phyloP scores from a whole-genome alignment of 768 basidiomycete genomes.

The Tulasnella sp. region DNA sequence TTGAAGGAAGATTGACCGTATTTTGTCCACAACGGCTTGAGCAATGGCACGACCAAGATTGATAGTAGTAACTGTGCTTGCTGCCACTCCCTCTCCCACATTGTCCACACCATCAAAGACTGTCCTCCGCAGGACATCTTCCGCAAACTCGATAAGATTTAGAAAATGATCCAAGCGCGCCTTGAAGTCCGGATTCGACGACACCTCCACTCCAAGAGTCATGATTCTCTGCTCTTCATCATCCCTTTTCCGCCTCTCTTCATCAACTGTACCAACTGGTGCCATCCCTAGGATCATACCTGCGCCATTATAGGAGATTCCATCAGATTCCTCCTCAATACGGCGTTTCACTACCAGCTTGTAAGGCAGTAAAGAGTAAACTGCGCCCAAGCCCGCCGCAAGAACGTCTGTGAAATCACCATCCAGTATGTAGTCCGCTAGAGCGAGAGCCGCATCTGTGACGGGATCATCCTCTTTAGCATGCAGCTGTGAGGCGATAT shows the following conservation, averaged over 20 bases:
- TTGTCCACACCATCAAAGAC: background rate
- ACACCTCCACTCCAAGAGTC: constrained; percentile 66
- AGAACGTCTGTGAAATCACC: constrained; percentile 99
- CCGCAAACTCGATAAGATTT: constrained; percentile 79
- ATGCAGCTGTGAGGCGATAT: background rate
- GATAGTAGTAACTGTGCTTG: constrained; percentile 29
- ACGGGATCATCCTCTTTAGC: constrained; percentile 44
- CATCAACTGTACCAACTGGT: constrained; percentile 32
- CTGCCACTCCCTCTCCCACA: constrained; percentile 28
- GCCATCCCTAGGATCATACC: constrained; percentile 57
- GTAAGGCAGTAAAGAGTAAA: constrained; percentile 80
- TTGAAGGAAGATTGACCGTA: constrained; percentile 77
- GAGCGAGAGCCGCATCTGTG: constrained; percentile 68
- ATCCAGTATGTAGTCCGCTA: constrained; percentile 88
- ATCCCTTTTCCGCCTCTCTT: constrained; percentile 36
- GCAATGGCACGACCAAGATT: constrained; percentile 70
- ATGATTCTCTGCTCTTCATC: constrained; percentile 33
- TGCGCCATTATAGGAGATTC: constrained; percentile 24
- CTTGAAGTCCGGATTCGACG: constrained; percentile 61
- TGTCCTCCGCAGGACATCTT: constrained; percentile 63
- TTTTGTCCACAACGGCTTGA: constrained; percentile 67
- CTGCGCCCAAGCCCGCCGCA: constrained; percentile 81
- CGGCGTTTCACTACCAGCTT: constrained; percentile 58
- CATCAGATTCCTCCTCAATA: constrained; percentile 7
- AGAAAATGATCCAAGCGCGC: constrained; percentile 76